phyloP scores from a whole-genome alignment of 176 grass and related monocot species.

The Musa acuminata region DNA sequence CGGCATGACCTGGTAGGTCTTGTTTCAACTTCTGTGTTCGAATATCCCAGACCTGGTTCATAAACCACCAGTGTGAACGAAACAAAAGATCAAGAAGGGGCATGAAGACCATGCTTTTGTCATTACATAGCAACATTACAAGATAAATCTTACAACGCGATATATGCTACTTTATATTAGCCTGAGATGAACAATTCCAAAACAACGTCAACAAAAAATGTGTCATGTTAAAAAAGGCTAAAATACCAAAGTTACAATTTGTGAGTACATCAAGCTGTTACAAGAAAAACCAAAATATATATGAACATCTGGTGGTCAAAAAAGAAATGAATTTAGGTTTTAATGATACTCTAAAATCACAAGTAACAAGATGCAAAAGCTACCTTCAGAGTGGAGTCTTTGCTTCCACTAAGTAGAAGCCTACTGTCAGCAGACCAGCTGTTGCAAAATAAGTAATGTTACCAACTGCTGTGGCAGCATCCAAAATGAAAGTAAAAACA shows the following conservation, averaged over 20 bases:
- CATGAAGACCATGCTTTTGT: not conserved
- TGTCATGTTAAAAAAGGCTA: not conserved
- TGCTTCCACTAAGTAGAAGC: conserved; percentile 95
- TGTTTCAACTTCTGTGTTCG: conserved; percentile 50
- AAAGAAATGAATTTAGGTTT: not conserved
- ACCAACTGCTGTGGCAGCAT: not conserved
- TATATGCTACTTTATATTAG: not conserved
- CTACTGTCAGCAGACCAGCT: conserved; percentile 97
- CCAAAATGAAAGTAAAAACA: not conserved
- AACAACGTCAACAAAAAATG: not conserved
- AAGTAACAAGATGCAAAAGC: not conserved
- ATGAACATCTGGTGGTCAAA: not conserved
- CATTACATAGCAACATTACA: not conserved
- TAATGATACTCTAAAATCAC: not conserved
- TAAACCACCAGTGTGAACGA: not conserved
- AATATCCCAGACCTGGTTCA: conserved; percentile 43
- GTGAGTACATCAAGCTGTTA: not conserved
- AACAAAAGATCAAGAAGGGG: not conserved
- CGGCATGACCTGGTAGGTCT: conserved; percentile 49
- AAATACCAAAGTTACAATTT: not conserved
- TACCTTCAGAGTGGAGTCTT: conserved; percentile 97
- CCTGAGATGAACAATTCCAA: not conserved
- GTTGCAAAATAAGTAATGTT: not conserved
- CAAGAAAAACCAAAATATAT: not conserved
- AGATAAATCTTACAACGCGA: not conserved